A percentile compares a stretch with the other conserved stretches of the same genome.
Evolutionary conservation across 192 early-diverging fungal genomes (phyloP).

Genomic region (Chytriomyces confervae): DNA sequence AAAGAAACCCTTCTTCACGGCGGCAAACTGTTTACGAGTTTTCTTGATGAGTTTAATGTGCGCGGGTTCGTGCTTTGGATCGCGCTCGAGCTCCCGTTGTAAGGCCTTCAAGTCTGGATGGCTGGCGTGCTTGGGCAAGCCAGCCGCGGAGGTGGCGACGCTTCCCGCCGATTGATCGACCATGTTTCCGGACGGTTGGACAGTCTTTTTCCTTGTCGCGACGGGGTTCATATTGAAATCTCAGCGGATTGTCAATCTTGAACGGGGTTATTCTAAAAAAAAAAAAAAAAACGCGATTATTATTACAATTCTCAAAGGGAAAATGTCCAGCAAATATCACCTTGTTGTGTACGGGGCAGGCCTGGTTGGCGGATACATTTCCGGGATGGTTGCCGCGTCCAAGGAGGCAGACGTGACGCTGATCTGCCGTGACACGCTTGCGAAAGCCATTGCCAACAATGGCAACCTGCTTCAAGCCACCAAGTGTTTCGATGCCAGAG

Average conservation of each 20-base stretch:
- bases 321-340: neutral
- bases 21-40: neutral
- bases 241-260: too few relatives aligned
- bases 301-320: too few relatives aligned
- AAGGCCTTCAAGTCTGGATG: constrained; percentile 19
- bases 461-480: constrained; percentile 7
- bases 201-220: too few relatives aligned
- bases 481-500: constrained; percentile 13
- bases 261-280: too few relatives aligned
- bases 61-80: constrained; percentile 22
- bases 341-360: constrained; percentile 47
- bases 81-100: constrained; percentile 24
- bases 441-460: constrained; percentile 26
- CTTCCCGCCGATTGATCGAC: too few relatives aligned
- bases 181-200: too few relatives aligned
- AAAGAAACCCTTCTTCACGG: constrained; percentile 40
- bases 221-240: too few relatives aligned
- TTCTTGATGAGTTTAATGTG: constrained; percentile 7
- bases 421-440: constrained; percentile 6
- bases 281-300: too few relatives aligned
- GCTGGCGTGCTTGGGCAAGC: neutral
- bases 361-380: constrained; percentile 48
- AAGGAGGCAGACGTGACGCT: constrained; percentile 2
- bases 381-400: constrained; percentile 33
- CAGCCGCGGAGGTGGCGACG: too few relatives aligned